Base-by-base conservation (phyloP, 352 stramenopile genomes). In the Globisporangium parvum region DNA sequence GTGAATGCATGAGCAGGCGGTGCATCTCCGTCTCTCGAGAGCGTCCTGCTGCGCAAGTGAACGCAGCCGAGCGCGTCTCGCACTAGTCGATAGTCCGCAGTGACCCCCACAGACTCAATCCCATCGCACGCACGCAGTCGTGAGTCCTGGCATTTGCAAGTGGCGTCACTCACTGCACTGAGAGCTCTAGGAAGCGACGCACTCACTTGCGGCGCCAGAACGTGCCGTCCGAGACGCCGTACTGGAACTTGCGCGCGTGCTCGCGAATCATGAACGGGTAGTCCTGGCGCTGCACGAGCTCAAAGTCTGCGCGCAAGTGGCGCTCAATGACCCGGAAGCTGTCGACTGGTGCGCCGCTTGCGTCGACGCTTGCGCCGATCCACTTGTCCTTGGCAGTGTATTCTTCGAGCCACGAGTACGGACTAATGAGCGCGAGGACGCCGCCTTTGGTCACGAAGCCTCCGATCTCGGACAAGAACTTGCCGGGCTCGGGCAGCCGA, bases 381-480 rank as follows among this genome's bases (percentile, higher is more conserved):
- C 87, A 96, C 53, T 95, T 81, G 37, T 91, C 74, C 55, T 87
- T 84, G n/a, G 78, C 65, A 9, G 96, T 99, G 75, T 98, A 99
- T 63, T 98, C 92, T 59, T 96, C 84, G 50, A 99, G 70, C 96
- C 96, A 99, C 52, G 90, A 98, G 73, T 98, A 99, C 31, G 96
- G 96, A 23, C 93, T 98, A 26, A 98, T 85, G 53, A 98, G 84
- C 5, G 97, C 91, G 33, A 98, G 80, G 55, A 98, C 77, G 18
- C 96, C 96, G 42, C 82, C 91, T 37, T 85, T 75, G 40, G 94
- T 91, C 17, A 99, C 75, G 52, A 98, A 85, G 6, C 66, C 60
- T 35, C 70, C 67, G 44, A 98, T 83, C 9, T 86, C 75, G 23
- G 69, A 80, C 21, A 99, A 62, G 65, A 97, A 98, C 40, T 85